Base-by-base conservation (phyloP, 768 basidiomycete species). In the Tricholoma hemisulphureum region DNA sequence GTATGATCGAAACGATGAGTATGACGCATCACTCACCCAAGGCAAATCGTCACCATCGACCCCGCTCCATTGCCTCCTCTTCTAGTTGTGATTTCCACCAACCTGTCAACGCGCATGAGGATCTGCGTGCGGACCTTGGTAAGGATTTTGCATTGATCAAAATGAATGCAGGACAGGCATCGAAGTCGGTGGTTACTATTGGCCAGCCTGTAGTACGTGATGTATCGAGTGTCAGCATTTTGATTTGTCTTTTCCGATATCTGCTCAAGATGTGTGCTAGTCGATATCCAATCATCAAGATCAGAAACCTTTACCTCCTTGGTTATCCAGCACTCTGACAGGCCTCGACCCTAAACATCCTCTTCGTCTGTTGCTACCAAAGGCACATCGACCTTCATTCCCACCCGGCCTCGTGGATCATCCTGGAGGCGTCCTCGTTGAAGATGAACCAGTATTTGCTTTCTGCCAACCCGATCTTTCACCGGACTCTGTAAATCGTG, bases 1-100 rank as follows among this genome's bases (percentile, higher is more conserved):
- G 76, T 43, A 90, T 91, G 88, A 71, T 89, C 28, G 77, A 83
- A 51, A 76, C 80, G 2, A 83, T 88, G 73, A 77, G 81, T 54
- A 60, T 72, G n/a, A 66, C 73, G 37, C 67, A 71, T 60, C 63
- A 71, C 54, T 65, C 57, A 43, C 61, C 53, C 45, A 63, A 52
- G 52, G 20, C 32, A 63, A 59, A 34, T 51, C 65, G 74, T 31
- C 69, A 64, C 26, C 23, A 5, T n/a, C 46, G 8, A 4, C 21
- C 8, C 10, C 63, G 66, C 31, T 83, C 80, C 21, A 73, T 74
- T 6, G 70, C 75, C 7, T 83, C 80, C 0, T 77, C 80, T 8
- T 81, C 81, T 13, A 67, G 76, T 59, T 73, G 72, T 41, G 75
- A 75, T 31, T 26, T 73, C 14, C 75, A 79, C 14, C 73, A 64